Percentiles rank a stretch among this genome's conserved stretches.
Conservation (phyloP, 169 alveolate species). For the Perkinsus marinus region DNA sequence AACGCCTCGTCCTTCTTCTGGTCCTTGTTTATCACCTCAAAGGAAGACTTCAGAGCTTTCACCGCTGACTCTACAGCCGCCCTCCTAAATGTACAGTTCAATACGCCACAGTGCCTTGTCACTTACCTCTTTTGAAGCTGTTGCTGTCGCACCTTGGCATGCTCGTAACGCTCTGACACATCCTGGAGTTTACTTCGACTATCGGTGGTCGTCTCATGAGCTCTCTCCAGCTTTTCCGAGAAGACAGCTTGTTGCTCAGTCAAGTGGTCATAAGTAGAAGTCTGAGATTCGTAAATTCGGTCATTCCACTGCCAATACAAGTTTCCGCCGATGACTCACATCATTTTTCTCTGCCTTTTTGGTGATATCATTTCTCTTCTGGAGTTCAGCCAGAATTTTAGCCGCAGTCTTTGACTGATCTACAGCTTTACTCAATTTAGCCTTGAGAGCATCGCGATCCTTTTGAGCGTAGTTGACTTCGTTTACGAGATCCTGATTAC, state of each 20-base stretch:
- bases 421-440: not conserved
- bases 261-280: not conserved
- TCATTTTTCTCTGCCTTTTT: not conserved
- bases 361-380: not conserved
- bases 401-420: not conserved
- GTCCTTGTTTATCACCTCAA: not conserved
- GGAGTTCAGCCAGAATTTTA: not conserved
- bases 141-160: not conserved
- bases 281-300: not conserved
- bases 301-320: not conserved
- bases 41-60: not conserved
- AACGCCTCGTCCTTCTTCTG: not conserved
- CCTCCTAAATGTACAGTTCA: not conserved
- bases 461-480: not conserved
- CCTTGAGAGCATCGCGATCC: not conserved
- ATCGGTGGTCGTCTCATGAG: not conserved
- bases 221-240: not conserved
- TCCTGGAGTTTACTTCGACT: not conserved
- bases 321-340: too few relatives aligned
- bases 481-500: not conserved
- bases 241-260: not conserved
- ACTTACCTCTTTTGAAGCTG: not conserved
- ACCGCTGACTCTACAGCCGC: not conserved
- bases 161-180: not conserved
- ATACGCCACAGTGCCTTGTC: not conserved